phyloP scores from a whole-genome alignment of 345 rosid genomes.

The Excoecaria cochinchinensis region DNA sequence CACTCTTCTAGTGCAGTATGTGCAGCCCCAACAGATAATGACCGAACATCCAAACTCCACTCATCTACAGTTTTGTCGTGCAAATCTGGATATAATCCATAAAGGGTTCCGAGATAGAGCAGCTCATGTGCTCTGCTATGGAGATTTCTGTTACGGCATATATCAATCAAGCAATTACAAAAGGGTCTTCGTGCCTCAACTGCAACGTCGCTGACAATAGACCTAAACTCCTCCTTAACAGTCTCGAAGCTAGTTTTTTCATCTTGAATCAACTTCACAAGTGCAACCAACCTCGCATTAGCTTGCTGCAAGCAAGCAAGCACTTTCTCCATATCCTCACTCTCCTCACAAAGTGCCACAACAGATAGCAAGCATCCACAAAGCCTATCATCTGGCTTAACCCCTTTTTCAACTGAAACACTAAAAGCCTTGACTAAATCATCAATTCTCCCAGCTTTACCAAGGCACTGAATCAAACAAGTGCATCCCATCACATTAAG shows the following conservation, averaged over 20 bases:
- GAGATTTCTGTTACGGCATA: slow-evolving; percentile 56
- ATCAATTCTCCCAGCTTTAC: slow-evolving; percentile 64
- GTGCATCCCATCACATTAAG: slow-evolving; percentile 90
- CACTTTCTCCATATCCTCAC: slow-evolving; percentile 57
- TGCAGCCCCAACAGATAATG: slow-evolving; percentile 83
- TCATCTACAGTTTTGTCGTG: slow-evolving; percentile 64
- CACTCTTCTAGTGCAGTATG: slow-evolving; percentile 88
- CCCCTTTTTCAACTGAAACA: slow-evolving; percentile 48
- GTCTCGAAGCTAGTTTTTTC: slow-evolving; percentile 44
- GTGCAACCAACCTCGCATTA: slow-evolving; percentile 57
- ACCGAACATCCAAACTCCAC: slow-evolving; percentile 86
- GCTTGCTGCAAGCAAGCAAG: slow-evolving; percentile 61
- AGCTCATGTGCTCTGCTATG: slow-evolving; percentile 74
- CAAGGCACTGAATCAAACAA: slow-evolving; percentile 79
- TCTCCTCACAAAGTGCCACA: slow-evolving; percentile 57
- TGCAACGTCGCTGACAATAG: slow-evolving; percentile 47
- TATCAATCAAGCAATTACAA: slow-evolving; percentile 87
- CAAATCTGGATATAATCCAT: slow-evolving; percentile 71
- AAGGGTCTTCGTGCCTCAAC: slow-evolving; percentile 82
- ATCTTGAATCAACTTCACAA: slow-evolving; percentile 51
- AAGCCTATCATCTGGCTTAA: slow-evolving; percentile 77
- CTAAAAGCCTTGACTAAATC: slow-evolving; percentile 63
- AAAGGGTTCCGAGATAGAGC: slow-evolving; percentile 78
- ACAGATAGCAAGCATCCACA: slow-evolving; percentile 86
- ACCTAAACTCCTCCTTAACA: slow-evolving; percentile 60